Conservation (phyloP, 495 filamentous ascomycete genomes). For the Neurospora sp. region DNA sequence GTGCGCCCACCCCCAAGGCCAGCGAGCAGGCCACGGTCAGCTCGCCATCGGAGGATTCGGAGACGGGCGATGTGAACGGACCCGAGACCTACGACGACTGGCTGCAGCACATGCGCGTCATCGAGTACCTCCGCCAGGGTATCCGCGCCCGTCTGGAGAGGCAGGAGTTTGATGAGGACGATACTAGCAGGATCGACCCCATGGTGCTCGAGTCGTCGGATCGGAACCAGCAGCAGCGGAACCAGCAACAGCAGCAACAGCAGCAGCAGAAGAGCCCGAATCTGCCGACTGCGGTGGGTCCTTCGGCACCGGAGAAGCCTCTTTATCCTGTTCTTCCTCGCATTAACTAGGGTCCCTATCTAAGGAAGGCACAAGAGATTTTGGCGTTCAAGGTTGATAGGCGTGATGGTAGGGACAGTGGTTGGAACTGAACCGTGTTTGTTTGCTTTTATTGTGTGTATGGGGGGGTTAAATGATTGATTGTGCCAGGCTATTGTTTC, state of each 20-base stretch:
- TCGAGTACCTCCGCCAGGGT: constrained; percentile 62
- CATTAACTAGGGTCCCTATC: not conserved
- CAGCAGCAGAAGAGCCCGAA: not conserved
- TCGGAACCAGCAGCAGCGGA: constrained; percentile 1
- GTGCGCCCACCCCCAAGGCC: constrained; percentile 42
- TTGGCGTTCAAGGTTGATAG: not conserved
- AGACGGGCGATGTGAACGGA: constrained; percentile 25
- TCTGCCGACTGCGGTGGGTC: not conserved
- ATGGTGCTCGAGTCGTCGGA: constrained; percentile 10
- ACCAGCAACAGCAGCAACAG: not conserved
- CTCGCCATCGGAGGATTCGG: constrained; percentile 34
- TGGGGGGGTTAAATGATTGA: not conserved
- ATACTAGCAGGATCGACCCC: constrained; percentile 17
- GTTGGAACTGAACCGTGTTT: not conserved
- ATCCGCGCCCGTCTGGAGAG: constrained; percentile 55
- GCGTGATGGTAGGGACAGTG: not conserved
- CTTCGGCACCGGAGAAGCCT: constrained; percentile 1
- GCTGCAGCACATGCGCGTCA: constrained; percentile 74
- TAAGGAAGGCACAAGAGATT: not conserved
- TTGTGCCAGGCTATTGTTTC: not conserved
- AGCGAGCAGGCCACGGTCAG: constrained; percentile 25
- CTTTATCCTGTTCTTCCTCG: constrained; percentile 12
- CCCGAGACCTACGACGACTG: constrained; percentile 55
- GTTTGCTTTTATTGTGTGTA: not conserved
- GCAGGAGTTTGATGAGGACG: constrained; percentile 48